phyloP scores from a whole-genome alignment of 345 rosid species.

The Populus deltoides region DNA sequence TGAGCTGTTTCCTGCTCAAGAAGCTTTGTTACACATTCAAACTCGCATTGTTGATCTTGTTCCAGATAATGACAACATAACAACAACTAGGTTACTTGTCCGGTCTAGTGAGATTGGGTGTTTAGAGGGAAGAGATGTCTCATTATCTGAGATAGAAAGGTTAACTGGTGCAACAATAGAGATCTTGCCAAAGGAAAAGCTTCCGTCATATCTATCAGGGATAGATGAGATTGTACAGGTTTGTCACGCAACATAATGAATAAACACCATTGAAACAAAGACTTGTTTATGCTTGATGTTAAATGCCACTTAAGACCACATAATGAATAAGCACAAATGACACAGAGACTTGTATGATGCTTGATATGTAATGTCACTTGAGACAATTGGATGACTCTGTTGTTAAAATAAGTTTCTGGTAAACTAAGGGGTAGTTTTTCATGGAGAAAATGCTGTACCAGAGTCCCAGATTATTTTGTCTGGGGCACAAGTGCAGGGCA shows the following conservation, averaged over 20 bases:
- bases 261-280: conserved; percentile 5
- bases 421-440: background rate
- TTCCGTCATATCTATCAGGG: conserved; percentile 54
- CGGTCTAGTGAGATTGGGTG: conserved; percentile 71
- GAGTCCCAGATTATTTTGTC: background rate
- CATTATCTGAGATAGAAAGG: conserved; percentile 66
- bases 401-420: background rate
- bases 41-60: conserved; percentile 71
- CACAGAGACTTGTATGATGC: background rate
- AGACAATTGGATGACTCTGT: background rate
- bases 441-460: background rate
- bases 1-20: conserved; percentile 95
- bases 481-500: background rate
- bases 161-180: conserved; percentile 70
- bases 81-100: conserved; percentile 74
- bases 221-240: conserved; percentile 86
- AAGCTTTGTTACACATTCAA: conserved; percentile 95
- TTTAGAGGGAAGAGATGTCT: conserved; percentile 84
- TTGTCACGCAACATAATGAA: conserved; percentile 16
- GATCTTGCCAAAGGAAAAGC: conserved; percentile 68
- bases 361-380: background rate
- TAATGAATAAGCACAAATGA: background rate
- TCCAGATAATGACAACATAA: conserved; percentile 64
- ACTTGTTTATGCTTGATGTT: conserved; percentile 13
- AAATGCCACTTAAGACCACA: background rate